Evolutionary conservation across 2,329 filamentous ascomycete genomes (phyloP).

Genomic region (Blumeriella jaapii): DNA sequence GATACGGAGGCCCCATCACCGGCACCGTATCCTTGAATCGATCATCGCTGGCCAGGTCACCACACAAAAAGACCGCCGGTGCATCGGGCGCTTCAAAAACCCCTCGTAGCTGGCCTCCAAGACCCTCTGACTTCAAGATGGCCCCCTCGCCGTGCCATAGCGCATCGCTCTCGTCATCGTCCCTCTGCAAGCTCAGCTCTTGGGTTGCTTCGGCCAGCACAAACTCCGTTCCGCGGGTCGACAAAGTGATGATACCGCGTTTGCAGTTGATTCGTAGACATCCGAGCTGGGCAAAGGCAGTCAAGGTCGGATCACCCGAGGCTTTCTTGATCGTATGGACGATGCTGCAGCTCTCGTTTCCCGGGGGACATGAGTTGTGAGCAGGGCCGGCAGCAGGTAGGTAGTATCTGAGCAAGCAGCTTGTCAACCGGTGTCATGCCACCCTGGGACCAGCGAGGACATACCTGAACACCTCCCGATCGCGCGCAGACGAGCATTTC

Average conservation of each 20-base stretch:
- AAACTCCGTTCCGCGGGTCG: conserved; percentile 15
- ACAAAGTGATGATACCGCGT: conserved; percentile 34
- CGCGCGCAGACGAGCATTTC: conserved; percentile 10
- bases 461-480: conserved; percentile 22
- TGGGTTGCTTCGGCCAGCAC: conserved; percentile 23
- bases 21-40: conserved; percentile 29
- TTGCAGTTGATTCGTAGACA: conserved; percentile 36
- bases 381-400: conserved; percentile 5
- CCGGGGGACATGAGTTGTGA: not conserved
- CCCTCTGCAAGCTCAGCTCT: conserved; percentile 19
- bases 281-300: conserved; percentile 37
- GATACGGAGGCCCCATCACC: conserved; percentile 27
- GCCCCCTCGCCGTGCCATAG: conserved; percentile 24
- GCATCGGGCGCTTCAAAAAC: conserved; percentile 13
- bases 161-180: conserved; percentile 21
- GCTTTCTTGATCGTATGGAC: too few species aligned
- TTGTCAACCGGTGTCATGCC: not conserved
- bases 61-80: conserved; percentile 24
- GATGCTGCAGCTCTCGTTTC: conserved; percentile 5
- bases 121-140: conserved; percentile 6
- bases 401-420: conserved; percentile 9
- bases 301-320: conserved; percentile 31
- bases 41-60: conserved; percentile 30
- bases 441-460: not conserved
- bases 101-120: conserved; percentile 13